Evolutionary conservation across 75 land plant species (phyloP).

Genomic region (Azolla pinnata): DNA sequence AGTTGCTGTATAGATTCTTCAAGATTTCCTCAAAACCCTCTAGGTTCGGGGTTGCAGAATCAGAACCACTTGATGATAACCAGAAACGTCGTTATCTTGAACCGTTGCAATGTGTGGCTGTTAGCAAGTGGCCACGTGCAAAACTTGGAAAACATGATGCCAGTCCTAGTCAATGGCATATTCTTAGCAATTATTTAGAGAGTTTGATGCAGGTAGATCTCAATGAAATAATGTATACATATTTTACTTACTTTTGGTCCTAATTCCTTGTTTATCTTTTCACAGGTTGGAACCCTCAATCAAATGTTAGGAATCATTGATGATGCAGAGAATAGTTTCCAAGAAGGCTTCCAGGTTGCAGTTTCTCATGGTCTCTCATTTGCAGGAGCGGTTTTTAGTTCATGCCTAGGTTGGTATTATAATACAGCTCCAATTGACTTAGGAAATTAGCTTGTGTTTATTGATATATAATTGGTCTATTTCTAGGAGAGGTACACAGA

Average conservation of each 20-base stretch:
- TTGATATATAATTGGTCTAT: neutral
- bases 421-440: too few species aligned
- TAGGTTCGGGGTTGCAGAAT: neutral
- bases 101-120: constrained; percentile 20
- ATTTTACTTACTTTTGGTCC: neutral
- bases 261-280: neutral
- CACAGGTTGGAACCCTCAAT: constrained; percentile 59
- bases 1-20: constrained; percentile 13
- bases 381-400: constrained; percentile 42
- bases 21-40: constrained; percentile 1
- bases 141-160: constrained; percentile 8
- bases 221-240: neutral
- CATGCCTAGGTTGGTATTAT: constrained; percentile 42
- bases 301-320: constrained; percentile 56
- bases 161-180: constrained; percentile 62
- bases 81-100: constrained; percentile 9
- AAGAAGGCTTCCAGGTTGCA: constrained; percentile 48
- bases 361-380: constrained; percentile 40
- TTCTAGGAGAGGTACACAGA: constrained; percentile 58
- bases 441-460: neutral
- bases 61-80: neutral
- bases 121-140: constrained; percentile 36
- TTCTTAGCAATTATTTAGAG: constrained; percentile 69
- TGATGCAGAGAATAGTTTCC: constrained; percentile 60
- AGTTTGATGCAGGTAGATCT: constrained; percentile 86